Percentiles rank a stretch among this genome's conserved stretches.
Evolutionary conservation across 352 stramenopile species (phyloP).

Genomic region (Elongisporangium anandrum): DNA sequence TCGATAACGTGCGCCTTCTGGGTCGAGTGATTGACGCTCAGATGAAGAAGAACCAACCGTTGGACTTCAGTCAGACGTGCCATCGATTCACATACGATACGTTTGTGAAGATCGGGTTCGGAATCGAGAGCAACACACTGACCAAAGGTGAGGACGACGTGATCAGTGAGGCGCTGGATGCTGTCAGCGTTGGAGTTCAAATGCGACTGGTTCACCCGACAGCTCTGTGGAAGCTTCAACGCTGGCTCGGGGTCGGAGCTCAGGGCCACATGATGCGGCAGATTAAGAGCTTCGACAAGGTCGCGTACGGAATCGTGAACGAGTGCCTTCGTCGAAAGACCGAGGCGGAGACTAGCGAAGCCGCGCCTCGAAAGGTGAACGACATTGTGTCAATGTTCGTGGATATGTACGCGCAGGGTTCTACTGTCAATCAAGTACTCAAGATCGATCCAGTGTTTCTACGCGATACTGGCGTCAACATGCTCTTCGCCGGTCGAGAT

Average conservation of each 20-base stretch:
- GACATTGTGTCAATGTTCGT: constrained; percentile 47
- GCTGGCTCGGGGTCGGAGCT: constrained; percentile 22
- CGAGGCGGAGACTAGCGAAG: neutral
- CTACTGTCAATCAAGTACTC: constrained; percentile 6
- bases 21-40: neutral
- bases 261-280: constrained; percentile 19
- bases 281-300: constrained; percentile 18
- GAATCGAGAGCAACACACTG: constrained; percentile 35
- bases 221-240: constrained; percentile 28
- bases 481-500: constrained; percentile 69
- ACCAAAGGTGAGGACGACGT: neutral
- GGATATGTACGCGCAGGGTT: constrained; percentile 9
- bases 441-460: constrained; percentile 39
- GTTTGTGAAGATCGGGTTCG: constrained; percentile 58
- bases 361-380: constrained; percentile 5
- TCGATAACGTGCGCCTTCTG: no score
- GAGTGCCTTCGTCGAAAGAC: constrained; percentile 10
- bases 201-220: constrained; percentile 24
- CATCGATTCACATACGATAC: constrained; percentile 46
- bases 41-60: no score
- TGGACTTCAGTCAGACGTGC: no score
- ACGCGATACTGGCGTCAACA: constrained; percentile 69
- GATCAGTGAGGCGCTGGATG: no score
- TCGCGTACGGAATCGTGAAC: constrained; percentile 16
- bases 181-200: no score